phyloP scores from a whole-genome alignment of 495 filamentous ascomycete genomes.

The Chaetomium tenue region DNA sequence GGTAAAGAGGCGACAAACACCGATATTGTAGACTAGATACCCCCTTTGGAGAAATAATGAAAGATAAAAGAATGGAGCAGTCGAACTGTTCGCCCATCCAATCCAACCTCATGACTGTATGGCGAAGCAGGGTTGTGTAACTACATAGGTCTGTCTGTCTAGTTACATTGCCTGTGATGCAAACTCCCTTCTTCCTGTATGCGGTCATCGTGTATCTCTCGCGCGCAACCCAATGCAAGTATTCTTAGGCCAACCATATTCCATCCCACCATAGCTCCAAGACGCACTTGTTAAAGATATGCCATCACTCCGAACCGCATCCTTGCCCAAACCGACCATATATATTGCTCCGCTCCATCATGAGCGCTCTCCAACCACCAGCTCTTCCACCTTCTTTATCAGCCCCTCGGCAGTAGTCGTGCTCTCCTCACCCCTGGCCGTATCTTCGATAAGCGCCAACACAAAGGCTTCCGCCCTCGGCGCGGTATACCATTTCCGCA shows the following conservation, averaged over 20 bases:
- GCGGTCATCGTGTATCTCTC: no score
- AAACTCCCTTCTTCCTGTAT: no score
- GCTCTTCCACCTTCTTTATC: slow-evolving; percentile 6
- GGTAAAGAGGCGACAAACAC: background rate
- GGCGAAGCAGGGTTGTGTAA: no score
- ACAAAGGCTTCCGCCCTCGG: slow-evolving; percentile 26
- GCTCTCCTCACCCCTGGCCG: background rate
- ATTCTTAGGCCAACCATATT: no score
- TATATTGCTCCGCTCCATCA: background rate
- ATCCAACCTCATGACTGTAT: no score
- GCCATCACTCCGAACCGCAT: background rate
- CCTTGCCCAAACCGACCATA: background rate
- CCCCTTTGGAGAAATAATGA: slow-evolving; percentile 16
- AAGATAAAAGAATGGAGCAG: background rate
- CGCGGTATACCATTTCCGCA: slow-evolving; percentile 12
- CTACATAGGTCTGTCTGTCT: no score
- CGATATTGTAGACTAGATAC: slow-evolving; percentile 26
- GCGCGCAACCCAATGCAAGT: no score
- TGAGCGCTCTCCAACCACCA: slow-evolving; percentile 13
- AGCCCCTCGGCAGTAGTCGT: background rate
- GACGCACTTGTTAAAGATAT: background rate
- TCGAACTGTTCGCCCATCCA: background rate
- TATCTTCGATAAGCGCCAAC: slow-evolving; percentile 8
- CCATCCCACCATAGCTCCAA: no score
- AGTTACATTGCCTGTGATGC: no score